phyloP scores from a whole-genome alignment of 805 yeast species.

The Cyberlindnera nakhonratchasimensis region DNA sequence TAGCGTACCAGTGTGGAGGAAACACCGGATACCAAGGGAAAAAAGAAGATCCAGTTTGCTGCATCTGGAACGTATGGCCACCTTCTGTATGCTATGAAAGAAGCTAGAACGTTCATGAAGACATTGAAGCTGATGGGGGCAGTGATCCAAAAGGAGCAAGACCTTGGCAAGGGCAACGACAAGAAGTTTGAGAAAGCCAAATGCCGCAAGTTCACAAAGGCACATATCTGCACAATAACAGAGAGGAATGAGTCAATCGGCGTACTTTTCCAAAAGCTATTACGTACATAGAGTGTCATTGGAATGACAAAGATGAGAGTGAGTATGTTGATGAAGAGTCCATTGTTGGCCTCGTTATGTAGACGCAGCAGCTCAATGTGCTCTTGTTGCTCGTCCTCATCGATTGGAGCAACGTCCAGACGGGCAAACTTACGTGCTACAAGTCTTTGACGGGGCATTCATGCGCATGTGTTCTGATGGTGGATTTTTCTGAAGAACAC shows the following conservation, averaged over 20 bases:
- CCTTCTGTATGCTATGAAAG: slow-evolving; percentile 6
- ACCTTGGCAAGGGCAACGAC: neutral
- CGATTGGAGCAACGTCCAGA: slow-evolving; percentile 16
- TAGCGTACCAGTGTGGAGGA: slow-evolving; percentile 7
- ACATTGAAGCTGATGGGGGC: slow-evolving; percentile 4
- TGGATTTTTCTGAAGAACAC: neutral
- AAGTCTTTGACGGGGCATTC: slow-evolving; percentile 18
- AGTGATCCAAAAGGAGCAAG: neutral
- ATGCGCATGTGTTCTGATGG: neutral
- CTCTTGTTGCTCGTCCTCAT: slow-evolving; percentile 23
- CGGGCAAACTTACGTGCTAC: slow-evolving; percentile 13
- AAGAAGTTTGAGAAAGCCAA: slow-evolving; percentile 2
- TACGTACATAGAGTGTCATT: slow-evolving; percentile 17
- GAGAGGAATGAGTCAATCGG: slow-evolving; percentile 13
- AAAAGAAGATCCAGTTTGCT: slow-evolving; percentile 6
- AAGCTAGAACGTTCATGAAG: slow-evolving; percentile 8
- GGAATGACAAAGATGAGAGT: slow-evolving; percentile 18
- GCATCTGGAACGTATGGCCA: neutral
- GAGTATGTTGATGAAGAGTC: slow-evolving; percentile 17
- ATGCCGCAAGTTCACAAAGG: slow-evolving; percentile 13
- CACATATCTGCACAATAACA: slow-evolving; percentile 7
- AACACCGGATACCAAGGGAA: slow-evolving; percentile 12
- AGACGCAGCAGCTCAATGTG: slow-evolving; percentile 16
- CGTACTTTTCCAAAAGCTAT: slow-evolving; percentile 10
- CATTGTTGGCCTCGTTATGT: slow-evolving; percentile 13